A percentile compares a stretch with the other conserved stretches of the same genome.
Evolutionary conservation across 805 yeast species (phyloP).

Genomic region (Naumovozyma baii): DNA sequence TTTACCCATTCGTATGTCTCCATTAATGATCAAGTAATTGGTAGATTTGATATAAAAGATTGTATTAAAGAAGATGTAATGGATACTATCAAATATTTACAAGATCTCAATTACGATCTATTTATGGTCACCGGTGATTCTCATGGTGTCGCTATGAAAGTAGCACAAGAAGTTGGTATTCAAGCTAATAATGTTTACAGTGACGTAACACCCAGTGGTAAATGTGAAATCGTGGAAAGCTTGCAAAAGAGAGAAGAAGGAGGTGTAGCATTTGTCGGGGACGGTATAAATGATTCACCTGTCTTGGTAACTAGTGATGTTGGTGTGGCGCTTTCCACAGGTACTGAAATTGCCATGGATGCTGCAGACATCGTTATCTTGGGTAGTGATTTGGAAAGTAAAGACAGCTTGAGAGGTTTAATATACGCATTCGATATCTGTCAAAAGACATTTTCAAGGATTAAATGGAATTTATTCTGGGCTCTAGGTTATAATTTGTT

Average conservation of each 20-base stretch:
- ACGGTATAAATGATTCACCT: conserved; percentile 97
- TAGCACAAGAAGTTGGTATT: conserved; percentile 63
- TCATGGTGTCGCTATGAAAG: conserved; percentile 45
- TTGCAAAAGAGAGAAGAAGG: conserved; percentile 37
- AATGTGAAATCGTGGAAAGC: conserved; percentile 53
- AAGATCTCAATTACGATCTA: conserved; percentile 44
- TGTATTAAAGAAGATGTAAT: conserved; percentile 55
- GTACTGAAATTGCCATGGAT: conserved; percentile 93
- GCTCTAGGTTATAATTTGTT: conserved; percentile 74
- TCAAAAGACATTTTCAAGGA: conserved; percentile 55
- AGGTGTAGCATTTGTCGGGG: conserved; percentile 81
- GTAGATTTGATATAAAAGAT: conserved; percentile 62
- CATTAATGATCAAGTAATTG: conserved; percentile 49
- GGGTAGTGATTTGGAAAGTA: conserved; percentile 27
- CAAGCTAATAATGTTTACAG: conserved; percentile 56
- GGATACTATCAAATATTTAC: conserved; percentile 48
- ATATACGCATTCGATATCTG: conserved; percentile 60
- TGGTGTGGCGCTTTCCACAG: conserved; percentile 86
- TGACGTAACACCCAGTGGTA: conserved; percentile 67
- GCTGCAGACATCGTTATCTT: conserved; percentile 88
- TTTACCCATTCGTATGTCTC: conserved; percentile 48
- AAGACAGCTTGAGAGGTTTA: conserved; percentile 37
- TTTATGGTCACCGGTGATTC: conserved; percentile 92
- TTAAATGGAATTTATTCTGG: conserved; percentile 77
- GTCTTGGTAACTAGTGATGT: conserved; percentile 82